Percentiles rank a stretch among this genome's conserved stretches.
Evolutionary conservation across 2,329 filamentous ascomycete species (phyloP).

Genomic region (Phyllosticta citrichinensis): DNA sequence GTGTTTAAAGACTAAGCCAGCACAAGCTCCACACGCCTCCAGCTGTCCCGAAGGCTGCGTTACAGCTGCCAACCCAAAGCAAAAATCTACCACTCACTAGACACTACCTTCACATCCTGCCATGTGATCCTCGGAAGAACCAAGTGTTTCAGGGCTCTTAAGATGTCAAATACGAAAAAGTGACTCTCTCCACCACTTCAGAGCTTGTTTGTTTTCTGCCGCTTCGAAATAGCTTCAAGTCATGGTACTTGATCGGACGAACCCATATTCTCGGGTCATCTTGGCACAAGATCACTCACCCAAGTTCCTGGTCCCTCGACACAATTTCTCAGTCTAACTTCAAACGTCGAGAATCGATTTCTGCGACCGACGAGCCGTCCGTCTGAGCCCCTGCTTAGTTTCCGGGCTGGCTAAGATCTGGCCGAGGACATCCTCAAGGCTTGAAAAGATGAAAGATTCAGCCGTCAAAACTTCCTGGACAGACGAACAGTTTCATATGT

Average conservation of each 20-base stretch:
- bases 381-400: neutral
- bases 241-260: neutral
- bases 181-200: no score
- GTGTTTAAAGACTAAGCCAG: no score
- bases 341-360: neutral
- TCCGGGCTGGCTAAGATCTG: neutral
- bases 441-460: neutral
- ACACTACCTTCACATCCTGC: no score
- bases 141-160: no score
- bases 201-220: no score
- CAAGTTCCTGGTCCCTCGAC: neutral
- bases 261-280: neutral
- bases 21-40: no score
- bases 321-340: neutral
- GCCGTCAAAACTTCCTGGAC: neutral
- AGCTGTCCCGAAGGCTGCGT: no score
- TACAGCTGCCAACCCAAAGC: no score
- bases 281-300: neutral
- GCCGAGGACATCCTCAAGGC: neutral
- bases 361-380: neutral
- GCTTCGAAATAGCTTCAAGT: no score
- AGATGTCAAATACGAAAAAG: no score
- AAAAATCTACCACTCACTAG: no score
- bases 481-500: neutral
- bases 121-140: no score